These are phyloP conservation scores for Linum lewisii DNA, from an alignment of 345 rosid species.

Conservation along the genomic window DNA sequence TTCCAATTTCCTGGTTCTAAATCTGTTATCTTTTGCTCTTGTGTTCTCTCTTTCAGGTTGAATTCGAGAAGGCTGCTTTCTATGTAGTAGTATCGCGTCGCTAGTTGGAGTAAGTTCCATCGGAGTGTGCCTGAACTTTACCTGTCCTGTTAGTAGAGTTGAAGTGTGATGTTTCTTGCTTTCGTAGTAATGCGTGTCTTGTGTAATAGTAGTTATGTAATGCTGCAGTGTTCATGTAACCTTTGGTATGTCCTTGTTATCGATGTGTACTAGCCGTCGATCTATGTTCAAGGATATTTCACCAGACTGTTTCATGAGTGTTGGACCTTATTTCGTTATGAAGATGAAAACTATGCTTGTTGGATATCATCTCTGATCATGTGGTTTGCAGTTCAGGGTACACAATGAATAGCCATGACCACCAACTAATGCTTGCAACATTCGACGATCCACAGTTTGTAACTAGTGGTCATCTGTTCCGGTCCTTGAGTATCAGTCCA, in stretches of 20 bases:
- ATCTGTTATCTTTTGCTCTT: neutral
- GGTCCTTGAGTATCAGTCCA: too few relatives aligned
- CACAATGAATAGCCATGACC: too few relatives aligned
- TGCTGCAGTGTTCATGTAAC: neutral
- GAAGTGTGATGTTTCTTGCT: neutral
- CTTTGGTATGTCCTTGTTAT: neutral
- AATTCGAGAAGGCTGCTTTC: neutral
- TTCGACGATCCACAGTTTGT: too few relatives aligned
- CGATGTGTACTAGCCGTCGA: too few relatives aligned
- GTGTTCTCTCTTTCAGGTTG: neutral
- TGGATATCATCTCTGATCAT: too few relatives aligned
- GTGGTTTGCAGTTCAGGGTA: too few relatives aligned
- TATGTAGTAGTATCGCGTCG: neutral
- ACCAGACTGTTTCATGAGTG: too few relatives aligned
- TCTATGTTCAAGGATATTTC: too few relatives aligned
- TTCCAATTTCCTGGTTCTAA: neutral
- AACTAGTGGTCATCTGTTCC: too few relatives aligned
- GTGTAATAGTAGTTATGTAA: neutral
- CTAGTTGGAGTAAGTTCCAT: neutral
- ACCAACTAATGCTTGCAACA: too few relatives aligned
- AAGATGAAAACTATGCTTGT: too few relatives aligned
- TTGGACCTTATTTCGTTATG: too few relatives aligned
- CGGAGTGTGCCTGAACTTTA: neutral
- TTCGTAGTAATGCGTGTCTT: neutral
- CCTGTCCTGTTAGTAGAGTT: neutral